A percentile compares a stretch with the other conserved stretches of the same genome.
phyloP scores from a whole-genome alignment of 176 grass and related monocot species.

The Rhynchospora tenuis region DNA sequence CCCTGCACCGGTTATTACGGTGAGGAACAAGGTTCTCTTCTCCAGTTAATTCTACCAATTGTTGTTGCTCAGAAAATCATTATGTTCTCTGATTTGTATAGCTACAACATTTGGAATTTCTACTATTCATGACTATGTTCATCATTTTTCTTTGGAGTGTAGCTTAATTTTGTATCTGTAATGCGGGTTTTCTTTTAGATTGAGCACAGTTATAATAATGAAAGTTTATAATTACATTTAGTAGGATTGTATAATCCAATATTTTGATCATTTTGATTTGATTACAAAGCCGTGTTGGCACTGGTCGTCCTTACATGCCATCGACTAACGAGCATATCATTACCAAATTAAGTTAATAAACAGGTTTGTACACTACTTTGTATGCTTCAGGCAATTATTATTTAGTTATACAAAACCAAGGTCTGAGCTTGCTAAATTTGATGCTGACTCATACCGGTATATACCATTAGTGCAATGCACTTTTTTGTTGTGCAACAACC shows the following conservation, averaged over 20 bases:
- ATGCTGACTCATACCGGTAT: too few relatives aligned
- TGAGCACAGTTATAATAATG: neutral
- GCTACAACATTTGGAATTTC: neutral
- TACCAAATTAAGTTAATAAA: conserved; percentile 65
- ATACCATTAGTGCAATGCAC: too few relatives aligned
- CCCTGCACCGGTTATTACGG: conserved; percentile 77
- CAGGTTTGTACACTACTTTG: conserved; percentile 36
- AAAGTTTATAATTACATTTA: neutral
- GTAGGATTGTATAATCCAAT: neutral
- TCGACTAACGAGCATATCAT: conserved; percentile 75
- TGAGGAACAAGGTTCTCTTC: conserved; percentile 81
- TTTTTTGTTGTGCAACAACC: too few relatives aligned
- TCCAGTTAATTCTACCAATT: conserved; percentile 55
- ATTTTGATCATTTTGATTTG: neutral
- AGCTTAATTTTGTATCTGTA: neutral
- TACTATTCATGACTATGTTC: neutral
- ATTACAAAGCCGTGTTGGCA: conserved; percentile 72
- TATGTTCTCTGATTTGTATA: neutral
- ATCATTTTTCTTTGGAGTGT: neutral
- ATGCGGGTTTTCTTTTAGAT: neutral
- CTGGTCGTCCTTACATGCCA: conserved; percentile 90
- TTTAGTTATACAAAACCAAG: too few relatives aligned
- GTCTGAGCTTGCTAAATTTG: too few relatives aligned
- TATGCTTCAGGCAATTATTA: too few relatives aligned
- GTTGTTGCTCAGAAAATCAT: conserved; percentile 1